These are phyloP conservation scores for Dunaliella sp. DNA, from an alignment of 139 green algal species.

Conservation along the genomic window DNA sequence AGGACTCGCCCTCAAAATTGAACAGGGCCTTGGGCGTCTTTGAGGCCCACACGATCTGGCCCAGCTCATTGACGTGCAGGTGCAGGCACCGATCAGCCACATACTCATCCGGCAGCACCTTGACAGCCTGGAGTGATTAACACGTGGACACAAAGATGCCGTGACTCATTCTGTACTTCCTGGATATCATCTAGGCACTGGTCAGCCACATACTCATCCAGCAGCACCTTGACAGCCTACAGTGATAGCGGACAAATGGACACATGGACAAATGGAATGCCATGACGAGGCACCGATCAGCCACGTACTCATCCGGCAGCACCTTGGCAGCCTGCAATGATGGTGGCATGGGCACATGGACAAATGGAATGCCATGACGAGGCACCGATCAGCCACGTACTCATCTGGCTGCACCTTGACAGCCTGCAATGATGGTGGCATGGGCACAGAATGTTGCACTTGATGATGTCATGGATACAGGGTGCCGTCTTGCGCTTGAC, in stretches of 20 bases:
- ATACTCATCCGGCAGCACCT: conserved; percentile 2
- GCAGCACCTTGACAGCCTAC: not conserved
- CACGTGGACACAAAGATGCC: no score
- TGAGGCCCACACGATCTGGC: conserved; percentile 20
- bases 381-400: not conserved
- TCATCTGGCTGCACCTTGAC: not conserved
- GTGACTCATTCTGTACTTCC: no score
- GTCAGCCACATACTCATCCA: not conserved
- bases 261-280: no score
- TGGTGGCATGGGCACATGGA: no score
- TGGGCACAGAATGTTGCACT: no score
- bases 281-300: no score
- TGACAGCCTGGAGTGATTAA: not conserved
- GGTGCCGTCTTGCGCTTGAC: no score
- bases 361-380: no score
- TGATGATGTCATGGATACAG: no score
- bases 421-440: not conserved
- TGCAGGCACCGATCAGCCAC: conserved; percentile 37
- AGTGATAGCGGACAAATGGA: no score
- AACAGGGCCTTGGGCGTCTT: conserved; percentile 24
- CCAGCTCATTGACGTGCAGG: conserved; percentile 26
- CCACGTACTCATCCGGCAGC: not conserved
- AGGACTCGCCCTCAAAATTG: conserved; percentile 15
- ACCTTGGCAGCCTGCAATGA: not conserved
- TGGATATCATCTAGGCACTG: no score